Base-by-base conservation (phyloP, 192 early-diverging fungal genomes). In the Linnemannia schmuckeri region DNA sequence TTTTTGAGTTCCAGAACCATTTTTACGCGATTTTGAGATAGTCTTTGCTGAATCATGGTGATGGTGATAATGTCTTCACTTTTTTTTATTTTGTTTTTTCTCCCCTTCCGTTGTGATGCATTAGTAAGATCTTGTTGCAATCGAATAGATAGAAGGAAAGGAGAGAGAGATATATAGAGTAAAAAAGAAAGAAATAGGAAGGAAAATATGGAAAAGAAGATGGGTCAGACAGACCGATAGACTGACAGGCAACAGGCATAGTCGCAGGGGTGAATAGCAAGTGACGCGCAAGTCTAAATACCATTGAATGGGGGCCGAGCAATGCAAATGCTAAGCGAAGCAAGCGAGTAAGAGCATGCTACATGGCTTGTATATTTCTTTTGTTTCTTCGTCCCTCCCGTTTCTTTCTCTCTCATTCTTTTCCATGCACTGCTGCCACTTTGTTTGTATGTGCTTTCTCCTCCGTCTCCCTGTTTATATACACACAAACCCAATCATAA, bases 381-480 rank as follows among this genome's bases (percentile, higher is more conserved):
- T 8, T 46, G 10, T 42, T 37, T 76, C 35, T 6, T 47, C 54
- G 5, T 38, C 24, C 17, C 63, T 44, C 41, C 22, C 24, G 55
- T 70, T 27, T 75, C 30, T 69, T 75, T 81, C 47, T 76, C 54
- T 66, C 41, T 35, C 40, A 8, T 66, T 47, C 17, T 2, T 30
- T 20, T 49, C 42, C 42, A 44, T 5, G 10, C 10, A 44, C 10
- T 44, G 42, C 42, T 10, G 10, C 5, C 6, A 44, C 42, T 12
- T 44, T 44, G 2, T 44, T 12, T 44, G 42, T 44, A 44, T 44
- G 42, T 44, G 41, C 22, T 27, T 73, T 46, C 27, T 18, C n/a
- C 27, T 33, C 30, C 10, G 30, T 20, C 61, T 2, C 7, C 13
- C 17, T 9, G 2, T 24, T 30, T 8, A 57, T 3, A 57, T 44